phyloP scores from a whole-genome alignment of 371 early-diverging fungal genomes.

The Mucor irregularis region DNA sequence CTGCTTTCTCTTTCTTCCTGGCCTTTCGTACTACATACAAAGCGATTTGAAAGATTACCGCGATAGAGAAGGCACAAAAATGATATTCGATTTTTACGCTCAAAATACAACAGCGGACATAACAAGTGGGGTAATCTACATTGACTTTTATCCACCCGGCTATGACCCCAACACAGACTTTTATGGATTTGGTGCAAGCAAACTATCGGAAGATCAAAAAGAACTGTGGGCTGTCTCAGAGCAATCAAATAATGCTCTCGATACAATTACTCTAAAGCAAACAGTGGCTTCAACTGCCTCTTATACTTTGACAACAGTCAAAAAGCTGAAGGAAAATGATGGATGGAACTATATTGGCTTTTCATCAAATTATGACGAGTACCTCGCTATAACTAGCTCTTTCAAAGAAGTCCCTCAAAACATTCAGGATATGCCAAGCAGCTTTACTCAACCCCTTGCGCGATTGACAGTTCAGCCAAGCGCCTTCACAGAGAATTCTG shows the following conservation, averaged over 20 bases:
- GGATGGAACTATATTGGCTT: slow-evolving; percentile 21
- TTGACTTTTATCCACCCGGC: slow-evolving; percentile 4
- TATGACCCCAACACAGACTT: slow-evolving; percentile 4
- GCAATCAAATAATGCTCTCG: background rate
- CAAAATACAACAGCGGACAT: background rate
- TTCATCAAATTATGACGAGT: background rate
- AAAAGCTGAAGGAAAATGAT: background rate
- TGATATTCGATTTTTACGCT: background rate
- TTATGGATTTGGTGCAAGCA: background rate
- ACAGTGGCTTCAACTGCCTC: background rate
- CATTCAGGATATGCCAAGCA: background rate
- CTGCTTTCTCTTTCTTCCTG: background rate
- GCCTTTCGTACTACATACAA: background rate
- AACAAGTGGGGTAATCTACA: background rate
- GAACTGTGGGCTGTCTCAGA: background rate
- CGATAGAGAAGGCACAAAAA: too few relatives aligned
- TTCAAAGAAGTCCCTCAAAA: slow-evolving; percentile 1
- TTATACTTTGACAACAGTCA: background rate
- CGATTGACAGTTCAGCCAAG: slow-evolving; percentile 16
- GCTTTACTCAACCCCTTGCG: background rate
- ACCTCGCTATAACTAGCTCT: background rate
- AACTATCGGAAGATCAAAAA: background rate
- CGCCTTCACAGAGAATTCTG: background rate
- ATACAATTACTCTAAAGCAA: background rate
- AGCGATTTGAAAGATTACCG: too few relatives aligned